Conservation (phyloP, 139 green algal genomes). For the Tetraselmis striata region DNA sequence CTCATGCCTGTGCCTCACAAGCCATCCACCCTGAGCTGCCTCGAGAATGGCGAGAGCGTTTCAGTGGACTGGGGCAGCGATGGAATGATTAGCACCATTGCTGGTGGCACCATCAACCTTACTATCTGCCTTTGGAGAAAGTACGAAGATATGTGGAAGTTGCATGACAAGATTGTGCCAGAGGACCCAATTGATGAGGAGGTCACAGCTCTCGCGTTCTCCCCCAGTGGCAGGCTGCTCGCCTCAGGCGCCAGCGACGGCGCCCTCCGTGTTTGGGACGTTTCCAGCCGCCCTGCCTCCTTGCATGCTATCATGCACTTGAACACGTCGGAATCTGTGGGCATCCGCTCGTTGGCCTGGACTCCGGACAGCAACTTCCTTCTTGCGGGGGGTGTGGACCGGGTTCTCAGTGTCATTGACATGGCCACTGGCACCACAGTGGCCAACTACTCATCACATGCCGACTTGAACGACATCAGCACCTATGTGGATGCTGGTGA, state of each 20-base stretch:
- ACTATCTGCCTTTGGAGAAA: not conserved
- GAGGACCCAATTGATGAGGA: not conserved
- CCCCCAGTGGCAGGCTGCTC: not conserved
- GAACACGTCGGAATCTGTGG: not conserved
- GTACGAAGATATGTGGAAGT: not conserved
- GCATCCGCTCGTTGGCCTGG: not conserved
- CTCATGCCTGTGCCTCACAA: not conserved
- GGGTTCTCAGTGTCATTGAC: not conserved
- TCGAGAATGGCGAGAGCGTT: not conserved
- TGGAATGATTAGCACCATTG: not conserved
- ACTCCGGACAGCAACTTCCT: not conserved
- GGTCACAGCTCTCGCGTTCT: not conserved
- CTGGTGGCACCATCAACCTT: not conserved
- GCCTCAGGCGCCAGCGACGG: not conserved
- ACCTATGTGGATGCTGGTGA: not conserved
- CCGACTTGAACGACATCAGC: not conserved
- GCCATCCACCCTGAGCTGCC: not conserved
- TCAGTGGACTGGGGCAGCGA: not conserved
- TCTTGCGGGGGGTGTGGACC: not conserved
- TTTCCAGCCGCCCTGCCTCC: not conserved
- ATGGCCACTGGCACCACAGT: not conserved
- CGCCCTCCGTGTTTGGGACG: not conserved
- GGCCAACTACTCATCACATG: not conserved
- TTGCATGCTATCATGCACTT: not conserved
- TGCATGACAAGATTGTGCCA: not conserved